phyloP scores from a whole-genome alignment of 2,329 filamentous ascomycete genomes.

The Alternaria ventricosa region DNA sequence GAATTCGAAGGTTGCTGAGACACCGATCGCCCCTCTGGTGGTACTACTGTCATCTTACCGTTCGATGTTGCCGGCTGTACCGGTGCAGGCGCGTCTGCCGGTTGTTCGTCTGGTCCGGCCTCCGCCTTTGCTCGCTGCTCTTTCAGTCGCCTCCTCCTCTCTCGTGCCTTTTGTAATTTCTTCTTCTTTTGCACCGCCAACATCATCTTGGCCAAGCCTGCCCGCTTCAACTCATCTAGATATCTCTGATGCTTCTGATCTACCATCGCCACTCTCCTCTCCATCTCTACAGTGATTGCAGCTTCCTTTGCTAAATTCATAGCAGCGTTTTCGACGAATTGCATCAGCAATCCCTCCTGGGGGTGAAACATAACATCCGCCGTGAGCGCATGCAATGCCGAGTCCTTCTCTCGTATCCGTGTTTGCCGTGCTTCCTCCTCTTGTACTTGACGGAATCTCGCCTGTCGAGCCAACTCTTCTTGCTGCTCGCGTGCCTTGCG shows the following conservation, averaged over 20 bases:
- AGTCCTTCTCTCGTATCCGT: constrained; percentile 21
- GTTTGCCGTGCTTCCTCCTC: constrained; percentile 27
- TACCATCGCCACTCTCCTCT: constrained; percentile 25
- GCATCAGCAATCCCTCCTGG: constrained; percentile 52
- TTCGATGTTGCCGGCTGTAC: neutral
- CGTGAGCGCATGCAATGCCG: constrained; percentile 44
- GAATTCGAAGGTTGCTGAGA: constrained; percentile 28
- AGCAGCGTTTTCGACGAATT: constrained; percentile 53
- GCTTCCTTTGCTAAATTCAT: constrained; percentile 44
- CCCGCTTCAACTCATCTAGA: constrained; percentile 24
- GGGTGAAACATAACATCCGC: constrained; percentile 47
- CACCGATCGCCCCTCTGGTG: constrained; percentile 6
- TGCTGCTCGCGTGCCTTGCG: constrained; percentile 25
- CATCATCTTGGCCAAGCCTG: constrained; percentile 29
- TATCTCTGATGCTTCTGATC: constrained; percentile 26
- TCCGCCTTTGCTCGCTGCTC: constrained; percentile 23
- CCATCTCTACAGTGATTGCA: constrained; percentile 44
- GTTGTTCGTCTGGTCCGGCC: constrained; percentile 8
- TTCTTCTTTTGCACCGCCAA: constrained; percentile 33
- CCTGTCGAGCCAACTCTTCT: constrained; percentile 25
- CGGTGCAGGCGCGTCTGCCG: constrained; percentile 3
- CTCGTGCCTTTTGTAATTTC: constrained; percentile 23
- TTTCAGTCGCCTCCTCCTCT: constrained; percentile 34
- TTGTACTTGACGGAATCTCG: constrained; percentile 24
- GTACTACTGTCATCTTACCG: constrained; percentile 2